These are phyloP conservation scores for Alternaria arborescens DNA, from an alignment of 2,329 filamentous ascomycete species.

Conservation along the genomic window DNA sequence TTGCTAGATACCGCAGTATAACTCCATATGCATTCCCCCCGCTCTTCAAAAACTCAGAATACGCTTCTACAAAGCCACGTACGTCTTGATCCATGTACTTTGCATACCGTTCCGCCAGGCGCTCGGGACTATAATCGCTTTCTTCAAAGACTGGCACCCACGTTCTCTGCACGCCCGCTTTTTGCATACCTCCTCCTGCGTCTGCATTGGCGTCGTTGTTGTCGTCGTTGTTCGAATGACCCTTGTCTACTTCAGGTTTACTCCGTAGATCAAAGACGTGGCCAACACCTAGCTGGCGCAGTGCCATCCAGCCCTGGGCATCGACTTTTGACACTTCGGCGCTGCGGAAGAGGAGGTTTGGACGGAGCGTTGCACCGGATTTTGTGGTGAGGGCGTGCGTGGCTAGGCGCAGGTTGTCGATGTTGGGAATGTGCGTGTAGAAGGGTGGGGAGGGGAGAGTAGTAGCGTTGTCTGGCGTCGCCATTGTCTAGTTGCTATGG, in stretches of 20 bases:
- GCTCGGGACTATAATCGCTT: constrained; percentile 68
- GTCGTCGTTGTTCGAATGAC: constrained; percentile 9
- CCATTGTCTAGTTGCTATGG: background rate
- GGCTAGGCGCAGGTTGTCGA: constrained; percentile 49
- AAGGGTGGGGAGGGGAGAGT: constrained; percentile 44
- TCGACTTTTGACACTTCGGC: constrained; percentile 65
- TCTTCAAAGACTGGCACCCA: constrained; percentile 73
- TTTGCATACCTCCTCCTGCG: constrained; percentile 27
- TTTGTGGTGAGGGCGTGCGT: constrained; percentile 34
- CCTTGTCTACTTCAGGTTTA: constrained; percentile 63
- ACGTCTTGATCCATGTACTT: constrained; percentile 66
- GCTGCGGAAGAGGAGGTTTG: constrained; percentile 69
- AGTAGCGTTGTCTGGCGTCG: background rate
- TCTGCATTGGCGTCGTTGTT: too few species aligned
- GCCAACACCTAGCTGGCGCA: constrained; percentile 64
- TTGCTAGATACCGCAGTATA: constrained; percentile 68
- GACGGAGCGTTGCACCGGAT: constrained; percentile 56
- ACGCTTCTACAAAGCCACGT: constrained; percentile 70
- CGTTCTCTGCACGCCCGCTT: constrained; percentile 58
- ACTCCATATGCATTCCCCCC: constrained; percentile 64
- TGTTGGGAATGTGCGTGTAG: constrained; percentile 37
- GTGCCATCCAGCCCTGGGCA: constrained; percentile 26
- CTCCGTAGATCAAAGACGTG: constrained; percentile 75
- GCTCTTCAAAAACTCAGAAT: constrained; percentile 66
- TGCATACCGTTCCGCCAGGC: constrained; percentile 67